phyloP scores from a whole-genome alignment of 768 basidiomycete species.

The Tricholoma sp. region DNA sequence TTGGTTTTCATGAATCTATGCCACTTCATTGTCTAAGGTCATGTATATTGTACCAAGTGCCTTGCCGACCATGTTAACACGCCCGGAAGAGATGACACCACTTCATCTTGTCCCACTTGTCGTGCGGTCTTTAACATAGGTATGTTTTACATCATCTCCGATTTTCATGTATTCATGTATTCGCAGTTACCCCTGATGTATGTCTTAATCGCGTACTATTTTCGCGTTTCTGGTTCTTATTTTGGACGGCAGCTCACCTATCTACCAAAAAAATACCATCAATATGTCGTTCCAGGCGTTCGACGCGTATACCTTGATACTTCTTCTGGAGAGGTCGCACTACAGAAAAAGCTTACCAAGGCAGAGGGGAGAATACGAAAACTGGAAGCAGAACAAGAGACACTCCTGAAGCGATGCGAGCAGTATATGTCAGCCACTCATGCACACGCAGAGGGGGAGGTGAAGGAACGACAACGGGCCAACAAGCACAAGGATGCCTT shows the following conservation, averaged over 20 bases:
- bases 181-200: constrained; percentile 39
- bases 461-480: constrained; percentile 20
- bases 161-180: not conserved
- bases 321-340: constrained; percentile 13
- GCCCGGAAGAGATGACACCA: constrained; percentile 25
- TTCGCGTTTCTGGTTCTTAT: not conserved
- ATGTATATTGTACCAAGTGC: constrained; percentile 58
- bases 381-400: constrained; percentile 36
- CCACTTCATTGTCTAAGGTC: constrained; percentile 36
- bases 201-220: not conserved
- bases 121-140: constrained; percentile 50
- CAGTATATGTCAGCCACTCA: constrained; percentile 28
- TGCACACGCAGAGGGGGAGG: constrained; percentile 26
- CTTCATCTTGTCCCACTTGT: constrained; percentile 56
- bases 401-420: constrained; percentile 40
- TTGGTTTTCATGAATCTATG: not conserved
- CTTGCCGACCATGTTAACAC: constrained; percentile 38
- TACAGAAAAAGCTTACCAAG: constrained; percentile 27
- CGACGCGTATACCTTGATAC: constrained; percentile 47
- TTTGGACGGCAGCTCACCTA: constrained; percentile 18
- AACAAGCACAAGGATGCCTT: constrained; percentile 8
- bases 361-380: constrained; percentile 34
- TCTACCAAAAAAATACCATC: constrained; percentile 46
- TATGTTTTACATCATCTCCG: constrained; percentile 20
- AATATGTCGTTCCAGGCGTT: constrained; percentile 38